Conservation (phyloP, 768 basidiomycete species). For the Mycena metata region DNA sequence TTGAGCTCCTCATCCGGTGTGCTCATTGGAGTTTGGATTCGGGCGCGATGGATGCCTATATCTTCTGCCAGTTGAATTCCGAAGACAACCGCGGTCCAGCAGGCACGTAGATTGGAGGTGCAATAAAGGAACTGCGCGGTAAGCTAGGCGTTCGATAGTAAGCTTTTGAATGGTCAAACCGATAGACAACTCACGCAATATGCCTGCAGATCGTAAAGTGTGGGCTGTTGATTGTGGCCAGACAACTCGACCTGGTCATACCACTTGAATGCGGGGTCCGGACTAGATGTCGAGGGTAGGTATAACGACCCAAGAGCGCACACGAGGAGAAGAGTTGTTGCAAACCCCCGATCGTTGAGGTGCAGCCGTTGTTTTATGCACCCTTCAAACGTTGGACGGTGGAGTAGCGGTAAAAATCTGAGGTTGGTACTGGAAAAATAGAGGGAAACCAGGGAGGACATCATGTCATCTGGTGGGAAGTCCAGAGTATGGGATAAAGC, state of each 20-base stretch:
- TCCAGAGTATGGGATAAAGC: background rate
- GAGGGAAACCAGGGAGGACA: slow-evolving; percentile 56
- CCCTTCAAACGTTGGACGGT: slow-evolving; percentile 62
- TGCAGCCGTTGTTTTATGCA: slow-evolving; percentile 48
- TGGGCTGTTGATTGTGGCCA: no score
- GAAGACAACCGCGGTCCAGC: slow-evolving; percentile 55
- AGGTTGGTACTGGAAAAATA: slow-evolving; percentile 61
- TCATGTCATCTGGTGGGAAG: slow-evolving; percentile 43
- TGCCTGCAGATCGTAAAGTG: no score
- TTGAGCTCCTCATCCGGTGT: slow-evolving; percentile 63
- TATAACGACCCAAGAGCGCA: background rate
- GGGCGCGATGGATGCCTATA: slow-evolving; percentile 58
- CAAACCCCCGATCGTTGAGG: background rate
- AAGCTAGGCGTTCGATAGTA: background rate
- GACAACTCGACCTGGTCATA: no score
- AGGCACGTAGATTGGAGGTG: slow-evolving; percentile 41
- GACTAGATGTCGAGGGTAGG: no score
- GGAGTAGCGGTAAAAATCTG: slow-evolving; percentile 62
- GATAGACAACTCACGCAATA: no score
- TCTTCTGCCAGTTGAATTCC: slow-evolving; percentile 59
- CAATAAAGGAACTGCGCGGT: slow-evolving; percentile 48
- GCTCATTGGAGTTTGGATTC: slow-evolving; percentile 39
- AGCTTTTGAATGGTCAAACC: no score
- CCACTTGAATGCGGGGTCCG: background rate
- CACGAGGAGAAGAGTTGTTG: background rate